Evolutionary conservation across 2,329 filamentous ascomycete species (phyloP), one percentile per base, ranked within the genome.

Genomic region (Exophiala spinifera): DNA sequence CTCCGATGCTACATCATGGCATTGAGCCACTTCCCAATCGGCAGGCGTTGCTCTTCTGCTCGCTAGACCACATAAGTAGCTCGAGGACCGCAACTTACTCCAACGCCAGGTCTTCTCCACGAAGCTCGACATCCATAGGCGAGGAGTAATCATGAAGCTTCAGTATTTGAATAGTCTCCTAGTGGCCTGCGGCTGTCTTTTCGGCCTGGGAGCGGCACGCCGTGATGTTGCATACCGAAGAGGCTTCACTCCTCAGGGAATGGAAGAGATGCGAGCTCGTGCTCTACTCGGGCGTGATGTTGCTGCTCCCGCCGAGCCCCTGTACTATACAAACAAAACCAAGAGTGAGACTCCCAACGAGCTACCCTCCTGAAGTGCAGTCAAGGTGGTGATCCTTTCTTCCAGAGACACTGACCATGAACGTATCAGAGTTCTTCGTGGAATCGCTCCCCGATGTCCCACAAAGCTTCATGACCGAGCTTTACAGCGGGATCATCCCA

Each of bases 401-500:
- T 8, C 17, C 8, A 14, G n/a, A 13, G 28, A 46, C 11, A 21
- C 15, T 42, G 31, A 20, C 33, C 13, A 15, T 20, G 23, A 10
- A 4, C 21, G 17, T n/a, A 21, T 3, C 23, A 60, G 57, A 53
- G 46, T 60, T 57, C 43, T 57, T 52, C 21, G 57, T 60, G 19
- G 57, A 60, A 31, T 54, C 54, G 8, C 31, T 60, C 37, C 57
- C 57, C 4, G 57, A 60, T 11, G 44, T 60, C 25, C 57, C 57
- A 10, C 51, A 53, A 28, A 50, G 44, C 46, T 59, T 54, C 34
- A 56, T 59, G 57, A 59, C 57, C 8, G 57, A 60, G 46, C 51
- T 60, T 55, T 60, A 60, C 42, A 54, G 49, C 25, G 57, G 57
- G n/a, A 49, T 55, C 15, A 57, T 60, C 21, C 55, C 55, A 5